Conservation (phyloP, 495 filamentous ascomycete genomes). For the Trichoderma erinaceum region DNA sequence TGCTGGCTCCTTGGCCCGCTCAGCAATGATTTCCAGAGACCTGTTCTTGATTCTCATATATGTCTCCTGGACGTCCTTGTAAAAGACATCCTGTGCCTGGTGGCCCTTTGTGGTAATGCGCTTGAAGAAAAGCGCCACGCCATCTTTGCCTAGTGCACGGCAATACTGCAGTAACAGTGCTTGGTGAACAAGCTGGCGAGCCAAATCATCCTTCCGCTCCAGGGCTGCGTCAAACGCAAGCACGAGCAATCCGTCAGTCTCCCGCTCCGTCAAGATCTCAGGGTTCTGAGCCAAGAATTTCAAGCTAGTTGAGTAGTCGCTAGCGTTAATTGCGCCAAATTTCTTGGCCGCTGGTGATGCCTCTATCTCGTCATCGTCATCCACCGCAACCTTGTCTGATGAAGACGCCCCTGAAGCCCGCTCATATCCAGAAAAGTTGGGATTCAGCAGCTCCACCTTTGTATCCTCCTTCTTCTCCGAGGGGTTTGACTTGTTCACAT, state of each 20-base stretch:
- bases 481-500: slow-evolving; percentile 56
- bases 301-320: slow-evolving; percentile 65
- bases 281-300: slow-evolving; percentile 72
- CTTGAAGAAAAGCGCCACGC: slow-evolving; percentile 90
- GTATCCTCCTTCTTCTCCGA: slow-evolving; percentile 38
- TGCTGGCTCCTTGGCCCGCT: slow-evolving; percentile 58
- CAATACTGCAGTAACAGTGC: slow-evolving; percentile 92
- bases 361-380: slow-evolving; percentile 66
- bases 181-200: slow-evolving; percentile 89
- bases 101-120: slow-evolving; percentile 88
- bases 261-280: slow-evolving; percentile 71
- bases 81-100: slow-evolving; percentile 87
- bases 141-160: slow-evolving; percentile 77
- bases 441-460: slow-evolving; percentile 78
- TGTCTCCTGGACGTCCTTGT: slow-evolving; percentile 83
- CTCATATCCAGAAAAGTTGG: slow-evolving; percentile 37
- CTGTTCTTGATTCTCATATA: slow-evolving; percentile 74
- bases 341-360: slow-evolving; percentile 67
- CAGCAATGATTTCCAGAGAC: slow-evolving; percentile 65
- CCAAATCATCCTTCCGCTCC: slow-evolving; percentile 65
- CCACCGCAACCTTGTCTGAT: slow-evolving; percentile 32
- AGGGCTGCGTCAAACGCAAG: slow-evolving; percentile 85
- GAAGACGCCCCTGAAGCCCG: slow-evolving; percentile 10
- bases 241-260: slow-evolving; percentile 85
- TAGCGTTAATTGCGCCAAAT: slow-evolving; percentile 73